phyloP scores from a whole-genome alignment of 257 asterid species.

The Jaltomata sinuosa region DNA sequence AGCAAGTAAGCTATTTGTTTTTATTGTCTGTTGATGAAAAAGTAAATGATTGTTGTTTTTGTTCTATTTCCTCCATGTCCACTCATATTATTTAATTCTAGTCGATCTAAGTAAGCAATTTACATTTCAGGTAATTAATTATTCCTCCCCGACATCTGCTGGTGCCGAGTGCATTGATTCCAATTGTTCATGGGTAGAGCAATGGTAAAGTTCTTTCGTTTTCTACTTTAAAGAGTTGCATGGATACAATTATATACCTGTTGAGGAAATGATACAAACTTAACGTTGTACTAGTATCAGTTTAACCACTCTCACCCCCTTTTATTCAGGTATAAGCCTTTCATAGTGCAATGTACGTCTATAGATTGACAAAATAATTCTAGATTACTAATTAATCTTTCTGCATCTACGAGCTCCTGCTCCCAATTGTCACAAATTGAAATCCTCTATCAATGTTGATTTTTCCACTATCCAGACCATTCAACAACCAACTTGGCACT shows the following conservation, averaged over 20 bases:
- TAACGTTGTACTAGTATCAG: neutral
- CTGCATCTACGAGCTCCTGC: neutral
- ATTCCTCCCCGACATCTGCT: conserved; percentile 82
- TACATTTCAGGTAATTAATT: conserved; percentile 65
- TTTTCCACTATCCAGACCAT: neutral
- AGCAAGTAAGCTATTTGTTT: neutral
- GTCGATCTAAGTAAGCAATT: neutral
- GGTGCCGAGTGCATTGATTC: conserved; percentile 98
- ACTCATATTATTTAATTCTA: neutral
- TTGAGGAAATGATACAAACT: neutral
- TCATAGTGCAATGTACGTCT: neutral
- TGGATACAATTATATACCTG: neutral
- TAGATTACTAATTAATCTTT: neutral
- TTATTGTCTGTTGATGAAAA: neutral
- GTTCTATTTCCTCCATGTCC: neutral
- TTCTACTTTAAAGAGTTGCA: neutral
- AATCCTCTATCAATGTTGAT: neutral
- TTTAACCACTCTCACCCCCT: neutral
- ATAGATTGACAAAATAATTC: neutral
- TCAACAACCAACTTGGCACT: neutral
- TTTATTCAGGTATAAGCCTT: neutral
- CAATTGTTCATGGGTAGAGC: conserved; percentile 90
- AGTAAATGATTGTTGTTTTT: neutral
- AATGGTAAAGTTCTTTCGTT: conserved; percentile 47
- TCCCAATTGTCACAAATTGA: neutral